Evolutionary conservation across 345 rosid species (phyloP), one percentile per base, ranked within the genome.

Genomic region (Euphorbia tirucalli): DNA sequence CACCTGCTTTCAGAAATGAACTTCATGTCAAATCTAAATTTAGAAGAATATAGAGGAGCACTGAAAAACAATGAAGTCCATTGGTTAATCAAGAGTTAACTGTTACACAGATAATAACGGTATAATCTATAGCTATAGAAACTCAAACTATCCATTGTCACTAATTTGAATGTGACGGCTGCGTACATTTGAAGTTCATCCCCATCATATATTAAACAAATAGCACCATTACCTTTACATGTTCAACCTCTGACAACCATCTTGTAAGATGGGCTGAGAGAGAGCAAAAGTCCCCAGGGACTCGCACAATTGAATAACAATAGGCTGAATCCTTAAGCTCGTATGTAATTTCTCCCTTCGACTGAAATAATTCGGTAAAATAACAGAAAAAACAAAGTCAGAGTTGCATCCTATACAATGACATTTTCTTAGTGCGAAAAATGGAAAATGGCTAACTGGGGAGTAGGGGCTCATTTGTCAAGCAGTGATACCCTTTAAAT

Each of bases 211-310:
- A 48, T 61, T 68, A 62, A 75, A 72, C 2, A 24, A 48, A 56
- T 72, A 69, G 31, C 21, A 46, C 70, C 78, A 76, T 80, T 73
- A 91, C 97, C 92, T 92, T 94, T 71, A 88, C 83, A 70, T 69
- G 79, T 81, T 90, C 98, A 61, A 94, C 75, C 75, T 92, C 95
- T 44, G 83, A 70, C 68, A 94, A 82, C 98, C 98, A 94, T 73
- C 81, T 87, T 50, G 96, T 84, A 72, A 92, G 84, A 56, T 82
- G 84, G 62, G 76, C 81, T 19, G 93, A 83, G 74, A 90, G 86
- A 35, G 84, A 83, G 74, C 90, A 87, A 56, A 90, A 76, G 49
- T 92, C 90, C 71, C 39, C 70, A 31, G 98, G 98, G 68, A 72
- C 64, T 67, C 87, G 57, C 74, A 82, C 71, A 71, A 87, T 77